These are phyloP conservation scores for Phytophthora multivora DNA, from an alignment of 352 stramenopile species.

Conservation along the genomic window DNA sequence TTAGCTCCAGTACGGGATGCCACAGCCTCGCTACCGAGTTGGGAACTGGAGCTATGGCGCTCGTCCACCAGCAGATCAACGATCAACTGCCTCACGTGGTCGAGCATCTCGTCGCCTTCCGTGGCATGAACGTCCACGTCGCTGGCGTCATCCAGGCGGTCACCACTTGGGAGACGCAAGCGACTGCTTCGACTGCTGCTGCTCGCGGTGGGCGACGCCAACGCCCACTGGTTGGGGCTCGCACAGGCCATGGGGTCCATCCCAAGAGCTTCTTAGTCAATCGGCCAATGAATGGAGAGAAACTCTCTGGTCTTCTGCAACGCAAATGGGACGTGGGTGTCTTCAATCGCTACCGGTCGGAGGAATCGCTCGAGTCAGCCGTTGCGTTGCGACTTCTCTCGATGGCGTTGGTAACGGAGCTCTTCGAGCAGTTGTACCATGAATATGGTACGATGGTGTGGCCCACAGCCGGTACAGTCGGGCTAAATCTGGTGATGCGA, in stretches of 20 bases:
- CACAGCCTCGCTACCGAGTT: too few species aligned
- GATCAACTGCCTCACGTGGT: conserved; percentile 40
- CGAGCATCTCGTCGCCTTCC: conserved; percentile 22
- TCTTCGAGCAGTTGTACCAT: background rate
- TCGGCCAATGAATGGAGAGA: background rate
- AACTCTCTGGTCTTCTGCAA: background rate
- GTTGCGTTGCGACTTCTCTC: conserved; percentile 9
- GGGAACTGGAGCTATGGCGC: background rate
- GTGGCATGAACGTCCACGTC: conserved; percentile 7
- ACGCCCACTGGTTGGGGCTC: conserved; percentile 29
- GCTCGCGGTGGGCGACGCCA: conserved; percentile 17
- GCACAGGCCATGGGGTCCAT: conserved; percentile 19
- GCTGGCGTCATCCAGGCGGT: conserved; percentile 11
- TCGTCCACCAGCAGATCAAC: conserved; percentile 36
- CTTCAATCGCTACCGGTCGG: conserved; percentile 11
- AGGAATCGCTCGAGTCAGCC: background rate
- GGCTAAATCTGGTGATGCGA: conserved; percentile 30
- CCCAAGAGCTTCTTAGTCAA: conserved; percentile 18
- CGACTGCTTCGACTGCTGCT: conserved; percentile 20
- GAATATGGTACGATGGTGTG: conserved; percentile 3
- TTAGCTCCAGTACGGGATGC: conserved; percentile 2
- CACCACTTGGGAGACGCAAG: background rate
- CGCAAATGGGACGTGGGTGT: conserved; percentile 2
- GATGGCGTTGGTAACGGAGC: conserved; percentile 17
- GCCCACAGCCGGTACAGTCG: conserved; percentile 2